Conservation (phyloP, 495 filamentous ascomycete genomes). For the Darksidea phi region DNA sequence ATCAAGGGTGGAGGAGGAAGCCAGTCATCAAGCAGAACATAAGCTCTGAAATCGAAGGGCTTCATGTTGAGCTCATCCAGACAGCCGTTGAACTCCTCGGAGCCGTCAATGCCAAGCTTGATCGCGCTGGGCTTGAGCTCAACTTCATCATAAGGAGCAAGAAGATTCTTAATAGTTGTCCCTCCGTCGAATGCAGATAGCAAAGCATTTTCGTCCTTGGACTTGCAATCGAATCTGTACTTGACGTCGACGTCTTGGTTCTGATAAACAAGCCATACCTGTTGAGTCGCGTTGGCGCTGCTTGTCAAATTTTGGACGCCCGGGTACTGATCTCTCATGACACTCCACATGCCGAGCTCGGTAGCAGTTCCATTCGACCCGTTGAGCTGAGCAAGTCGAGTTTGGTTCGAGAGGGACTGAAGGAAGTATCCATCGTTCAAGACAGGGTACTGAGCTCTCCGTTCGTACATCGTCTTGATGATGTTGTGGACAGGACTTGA, state of each 20-base stretch:
- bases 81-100: constrained; percentile 56
- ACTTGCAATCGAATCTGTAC: constrained; percentile 62
- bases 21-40: constrained; percentile 56
- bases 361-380: too few relatives aligned
- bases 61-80: constrained; percentile 53
- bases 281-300: constrained; percentile 50
- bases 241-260: constrained; percentile 57
- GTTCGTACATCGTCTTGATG: constrained; percentile 64
- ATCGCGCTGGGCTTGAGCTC: constrained; percentile 44
- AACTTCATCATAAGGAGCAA: constrained; percentile 61
- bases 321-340: constrained; percentile 53
- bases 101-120: constrained; percentile 49
- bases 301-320: constrained; percentile 54
- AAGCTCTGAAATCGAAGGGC: constrained; percentile 63
- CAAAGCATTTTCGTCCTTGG: constrained; percentile 48
- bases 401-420: constrained; percentile 61
- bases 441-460: constrained; percentile 58
- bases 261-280: constrained; percentile 66
- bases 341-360: constrained; percentile 70
- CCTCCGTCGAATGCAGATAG: constrained; percentile 59
- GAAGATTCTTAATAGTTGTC: constrained; percentile 63
- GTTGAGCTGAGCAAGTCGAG: too few relatives aligned
- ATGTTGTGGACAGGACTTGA: constrained; percentile 65
- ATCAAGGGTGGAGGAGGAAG: constrained; percentile 60
- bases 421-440: constrained; percentile 62